Evolutionary conservation across 2,329 filamentous ascomycete genomes (phyloP), one percentile per base, ranked within the genome.

Genomic region (Raffaelea albimanens): DNA sequence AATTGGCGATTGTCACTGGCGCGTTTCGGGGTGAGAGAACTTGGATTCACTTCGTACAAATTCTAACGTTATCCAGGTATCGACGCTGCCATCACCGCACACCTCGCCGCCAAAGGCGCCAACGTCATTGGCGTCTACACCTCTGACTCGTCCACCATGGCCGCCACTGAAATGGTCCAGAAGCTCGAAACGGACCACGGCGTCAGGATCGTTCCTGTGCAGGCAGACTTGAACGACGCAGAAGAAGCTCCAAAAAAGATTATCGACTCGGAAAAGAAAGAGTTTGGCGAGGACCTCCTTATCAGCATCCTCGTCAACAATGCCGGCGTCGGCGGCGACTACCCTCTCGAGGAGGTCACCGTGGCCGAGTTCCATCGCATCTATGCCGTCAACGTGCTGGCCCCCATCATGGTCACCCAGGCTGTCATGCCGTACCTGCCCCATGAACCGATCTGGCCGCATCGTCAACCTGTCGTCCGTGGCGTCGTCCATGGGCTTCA

Each of bases 31-130:
- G 53, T 34, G 10, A 9, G 9, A 16, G 10, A 34, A 9, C 31
- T 34, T 34, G 9, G 16, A 34, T 16, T 34, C 10, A 9, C 31
- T 16, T 34, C 16, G 16, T 10, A 9, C 9, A 34, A 34, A 9
- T 16, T 34, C 31, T 34, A 34, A 33, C 36, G 16, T n/a, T 3
- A 20, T 14, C 18, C 46, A 77, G 78, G 78, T 49, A 82, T 83
- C 49, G 80, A 80, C 23, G 76, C 75, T 19, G 75, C 75, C 22
- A 75, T 79, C 43, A 75, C 70, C 46, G 67, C 67, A 40, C 73
- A 77, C 47, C 69, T 83, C 11, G 79, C 78, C 29, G 68, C 67
- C 58, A 82, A 82, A 63, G 80, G 80, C 45, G 72, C 71, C 61
- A 73, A 74, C 48, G 62, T 83, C 16, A 63, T 82, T 41, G 64